Conservation (phyloP, 1,284 basidiomycete genomes). For the Puccinia hordei region DNA sequence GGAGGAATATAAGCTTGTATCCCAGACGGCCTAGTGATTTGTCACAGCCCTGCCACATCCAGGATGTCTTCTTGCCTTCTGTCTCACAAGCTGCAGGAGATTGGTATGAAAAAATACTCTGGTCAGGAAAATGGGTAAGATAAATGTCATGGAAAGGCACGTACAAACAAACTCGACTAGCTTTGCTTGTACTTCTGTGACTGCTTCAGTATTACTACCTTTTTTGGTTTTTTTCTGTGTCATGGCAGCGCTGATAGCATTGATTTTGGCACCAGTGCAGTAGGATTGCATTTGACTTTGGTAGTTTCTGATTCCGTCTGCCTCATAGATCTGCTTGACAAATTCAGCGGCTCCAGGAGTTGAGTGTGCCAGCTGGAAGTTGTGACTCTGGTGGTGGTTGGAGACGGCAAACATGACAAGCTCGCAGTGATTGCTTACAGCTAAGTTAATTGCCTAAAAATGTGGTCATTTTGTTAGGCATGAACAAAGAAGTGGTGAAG, state of each 20-base stretch:
- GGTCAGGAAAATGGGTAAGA: background rate
- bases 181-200: too few species aligned
- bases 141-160: background rate
- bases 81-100: background rate
- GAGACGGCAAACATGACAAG: conserved; percentile 17
- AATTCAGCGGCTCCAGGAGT: conserved; percentile 5
- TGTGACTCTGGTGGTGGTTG: background rate
- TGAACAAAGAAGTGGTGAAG: background rate
- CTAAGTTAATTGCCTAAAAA: conserved; percentile 10
- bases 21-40: background rate
- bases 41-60: conserved; percentile 1
- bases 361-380: background rate
- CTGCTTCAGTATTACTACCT: background rate
- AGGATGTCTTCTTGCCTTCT: background rate
- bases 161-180: background rate
- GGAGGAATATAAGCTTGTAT: background rate
- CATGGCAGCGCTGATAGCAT: background rate
- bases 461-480: background rate
- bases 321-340: conserved; percentile 7
- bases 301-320: conserved; percentile 1
- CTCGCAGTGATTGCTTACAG: conserved; percentile 16
- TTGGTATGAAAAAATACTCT: background rate
- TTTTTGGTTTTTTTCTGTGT: background rate
- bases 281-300: conserved; percentile 9
- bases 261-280: background rate